phyloP scores from a whole-genome alignment of 179 eudicot species.

The Gypsophila paniculata region DNA sequence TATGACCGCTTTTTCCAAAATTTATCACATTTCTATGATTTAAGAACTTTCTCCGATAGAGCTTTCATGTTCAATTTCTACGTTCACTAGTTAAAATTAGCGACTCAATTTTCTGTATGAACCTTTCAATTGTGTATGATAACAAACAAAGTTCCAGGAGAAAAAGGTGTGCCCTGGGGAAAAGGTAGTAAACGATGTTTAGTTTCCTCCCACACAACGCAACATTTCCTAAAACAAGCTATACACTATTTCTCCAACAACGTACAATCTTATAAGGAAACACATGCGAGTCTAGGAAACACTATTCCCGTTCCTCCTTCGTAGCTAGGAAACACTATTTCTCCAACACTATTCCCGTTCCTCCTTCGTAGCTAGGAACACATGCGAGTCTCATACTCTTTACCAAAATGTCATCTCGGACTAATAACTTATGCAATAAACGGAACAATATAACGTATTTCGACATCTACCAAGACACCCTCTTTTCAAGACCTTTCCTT shows the following conservation, averaged over 20 bases:
- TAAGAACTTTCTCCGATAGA: neutral
- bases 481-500: neutral
- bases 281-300: too few relatives aligned
- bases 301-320: too few relatives aligned
- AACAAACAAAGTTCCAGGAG: neutral
- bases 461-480: neutral
- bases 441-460: neutral
- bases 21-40: too few relatives aligned
- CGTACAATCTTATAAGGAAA: too few relatives aligned
- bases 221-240: neutral
- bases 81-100: neutral
- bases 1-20: too few relatives aligned
- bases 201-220: neutral
- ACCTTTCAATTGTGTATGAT: neutral
- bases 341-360: neutral
- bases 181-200: neutral
- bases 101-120: neutral
- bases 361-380: neutral
- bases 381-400: neutral
- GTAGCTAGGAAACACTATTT: too few relatives aligned
- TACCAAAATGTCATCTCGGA: neutral
- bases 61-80: neutral
- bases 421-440: neutral
- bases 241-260: neutral
- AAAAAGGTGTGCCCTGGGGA: neutral